A percentile compares a stretch with the other conserved stretches of the same genome.
These are phyloP conservation scores for Sporothrix pseudoabietina DNA, from an alignment of 2,329 filamentous ascomycete genomes.

Conservation along the genomic window DNA sequence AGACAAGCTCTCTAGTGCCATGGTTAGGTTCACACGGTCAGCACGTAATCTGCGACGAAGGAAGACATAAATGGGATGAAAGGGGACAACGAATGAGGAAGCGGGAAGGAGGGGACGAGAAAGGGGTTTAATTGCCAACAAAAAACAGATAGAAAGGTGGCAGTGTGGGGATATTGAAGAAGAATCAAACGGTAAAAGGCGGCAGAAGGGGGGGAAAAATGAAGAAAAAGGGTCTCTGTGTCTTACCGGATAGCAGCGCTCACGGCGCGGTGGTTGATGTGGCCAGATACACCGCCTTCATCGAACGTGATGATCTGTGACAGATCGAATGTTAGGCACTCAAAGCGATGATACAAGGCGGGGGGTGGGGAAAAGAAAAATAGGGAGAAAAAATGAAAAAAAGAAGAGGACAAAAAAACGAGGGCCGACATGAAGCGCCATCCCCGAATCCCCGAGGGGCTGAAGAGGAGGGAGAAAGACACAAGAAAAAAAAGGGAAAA, in stretches of 20 bases:
- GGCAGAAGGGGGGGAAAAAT: background rate
- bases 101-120: background rate
- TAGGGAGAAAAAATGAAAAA: background rate
- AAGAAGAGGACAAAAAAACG: background rate
- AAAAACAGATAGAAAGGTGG: background rate
- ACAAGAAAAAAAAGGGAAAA: background rate
- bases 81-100: background rate
- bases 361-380: background rate
- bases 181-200: background rate
- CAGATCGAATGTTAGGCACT: background rate
- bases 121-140: background rate
- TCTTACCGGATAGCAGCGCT: conserved; percentile 24
- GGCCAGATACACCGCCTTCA: conserved; percentile 24
- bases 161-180: background rate
- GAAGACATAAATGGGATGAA: background rate
- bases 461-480: background rate
- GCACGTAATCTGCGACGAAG: conserved; percentile 10
- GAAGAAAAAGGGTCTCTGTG: background rate
- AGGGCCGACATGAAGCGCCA: background rate
- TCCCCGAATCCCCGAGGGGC: background rate
- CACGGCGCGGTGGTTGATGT: conserved; percentile 28
- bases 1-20: conserved; percentile 10
- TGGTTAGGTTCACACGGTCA: background rate
- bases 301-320: conserved; percentile 26
- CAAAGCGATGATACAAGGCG: no score